Evolutionary conservation across 305 asterid species (phyloP), one percentile per base, ranked within the genome.

Genomic region (Rubia tinctorum): DNA sequence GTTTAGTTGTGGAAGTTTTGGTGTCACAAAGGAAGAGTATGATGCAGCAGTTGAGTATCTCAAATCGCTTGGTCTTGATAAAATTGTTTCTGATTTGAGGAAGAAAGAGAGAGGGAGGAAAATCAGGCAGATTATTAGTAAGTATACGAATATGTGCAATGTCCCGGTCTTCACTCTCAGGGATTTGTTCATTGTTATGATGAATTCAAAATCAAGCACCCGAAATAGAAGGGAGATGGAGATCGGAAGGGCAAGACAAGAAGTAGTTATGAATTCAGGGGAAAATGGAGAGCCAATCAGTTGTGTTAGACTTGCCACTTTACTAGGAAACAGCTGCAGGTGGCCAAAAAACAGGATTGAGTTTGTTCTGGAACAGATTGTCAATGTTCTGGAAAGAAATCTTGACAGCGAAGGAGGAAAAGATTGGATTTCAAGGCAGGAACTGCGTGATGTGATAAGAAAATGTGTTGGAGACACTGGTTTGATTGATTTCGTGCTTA

Each of bases 261-360:
- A 58, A 53, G 85, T 75, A 53, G 85, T 75, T 68, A 45, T 74
- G 3, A 75, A 43, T 71, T 47, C 68, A 27, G 81, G 61, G 77
- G 85, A 80, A 71, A 80, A 25, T 37, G 49, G 56, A 23, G 55
- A 61, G 37, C 83, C 86, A 27, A 76, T 84, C 59, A 82, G 84
- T 30, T 79, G 80, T 56, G 82, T 79, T 66, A 60, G 69, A 23
- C 79, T 92, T 72, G 85, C 86, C 74, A 77, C 82, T 74, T 78
- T 71, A 64, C 76, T 92, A 82, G 85, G 79, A 18, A 86, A 70
- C 58, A 85, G 86, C 69, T 85, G 92, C 81, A 86, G 98, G 76
- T 92, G 93, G 92, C 82, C 96, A 68, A 79, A 82, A 39, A 85
- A 79, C 67, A 82, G 96, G 88, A 66, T 92, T 20, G 80, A 86